Base-by-base conservation (phyloP, 2,329 filamentous ascomycete species). In the Trichoderma breve region DNA sequence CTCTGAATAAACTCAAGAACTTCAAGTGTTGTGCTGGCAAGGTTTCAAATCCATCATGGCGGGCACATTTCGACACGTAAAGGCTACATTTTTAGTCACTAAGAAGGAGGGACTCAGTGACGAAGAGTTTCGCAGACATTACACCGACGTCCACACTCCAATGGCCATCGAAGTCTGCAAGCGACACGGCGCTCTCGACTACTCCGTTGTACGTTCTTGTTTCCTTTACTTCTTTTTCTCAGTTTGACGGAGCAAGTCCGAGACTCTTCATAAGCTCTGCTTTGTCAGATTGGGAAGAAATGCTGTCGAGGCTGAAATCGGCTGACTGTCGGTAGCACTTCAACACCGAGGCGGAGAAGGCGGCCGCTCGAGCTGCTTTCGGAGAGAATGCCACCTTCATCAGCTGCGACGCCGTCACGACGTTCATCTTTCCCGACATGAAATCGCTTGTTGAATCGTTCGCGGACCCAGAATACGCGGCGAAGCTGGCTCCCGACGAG, bases 121-220 rank as follows among this genome's bases (percentile, higher is more conserved):
- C 28, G 65, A 68, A 14, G 65, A 60, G 18, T 68, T 68, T n/a
- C 53, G 65, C 11, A 39, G 24, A 4, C 36, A 68, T 6, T 60
- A 68, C 9, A 60, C 65, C 53, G 65, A 68, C 9, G 12, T 68
- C 15, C 34, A 60, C 24, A 24, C 65, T 32, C 65, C 65, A 4
- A 68, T 60, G 65, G 65, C 65, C 15, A 26, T 68, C 18, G 53
- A 32, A 8, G 36, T 68, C 53, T 68, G 65, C 39, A 58, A 47
- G 34, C 51, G 65, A 47, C 55, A 68, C 34, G 65, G 65, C 3
- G 65, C 60, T 26, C 34, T 60, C 36, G 65, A 60, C 6, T 68
- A 68, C 26, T 43, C 53, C 4, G 58, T 68, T 32, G 53, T 68
- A 47, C 18, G 63, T 7, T 15, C 14, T 7, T 18, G 8, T 12